Evolutionary conservation across 225 moss, liverwort and hornwort genomes (phyloP), one percentile per base, ranked within the genome.

Genomic region (Antitrichia curtipendula): DNA sequence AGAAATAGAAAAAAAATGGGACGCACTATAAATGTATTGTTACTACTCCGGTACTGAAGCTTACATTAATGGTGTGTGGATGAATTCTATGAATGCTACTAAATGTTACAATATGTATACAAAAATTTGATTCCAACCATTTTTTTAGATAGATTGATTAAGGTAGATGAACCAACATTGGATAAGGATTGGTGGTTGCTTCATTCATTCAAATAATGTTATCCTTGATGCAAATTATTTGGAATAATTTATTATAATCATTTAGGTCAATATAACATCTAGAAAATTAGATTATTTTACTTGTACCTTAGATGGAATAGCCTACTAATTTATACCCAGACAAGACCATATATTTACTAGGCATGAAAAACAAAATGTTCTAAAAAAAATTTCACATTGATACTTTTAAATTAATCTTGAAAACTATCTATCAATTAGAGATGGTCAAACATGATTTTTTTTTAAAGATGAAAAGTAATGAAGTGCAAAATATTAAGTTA

Each of bases 351-450:
- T 20, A 74, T 12, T 49, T 20, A 20, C 1, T 20, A 74, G 12
- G 32, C 12, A 49, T 32, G 5, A 13, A 32, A 32, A 47, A 28
- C 0, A 31, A 49, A 49, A 19, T 31, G 7, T 12, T 32, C 0
- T 7, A 31, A 32, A 4, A 32, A 5, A 7, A 49, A n/a, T n/a
- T 12, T 49, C 0, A 49, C 4, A 47, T 7, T 12, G 2, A 31
- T 32, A 49, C 3, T 12, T 74, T 19, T 12, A 12, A 49, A 49
- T 32, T 49, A 31, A 74, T 20, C 1, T 47, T 28, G 0, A 72
- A 0, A 72, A 29, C 6, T 45, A 43, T 2, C 0, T 11, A 0
- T 16, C 45, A 72, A 72, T 8, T 0, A 16, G 16, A 45, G 17
- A 17, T 72, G 6, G 7, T 73, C 11, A 29, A 72, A 9, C 10